These are phyloP conservation scores for Corymbia maculata DNA, from an alignment of 345 rosid species.

Conservation along the genomic window DNA sequence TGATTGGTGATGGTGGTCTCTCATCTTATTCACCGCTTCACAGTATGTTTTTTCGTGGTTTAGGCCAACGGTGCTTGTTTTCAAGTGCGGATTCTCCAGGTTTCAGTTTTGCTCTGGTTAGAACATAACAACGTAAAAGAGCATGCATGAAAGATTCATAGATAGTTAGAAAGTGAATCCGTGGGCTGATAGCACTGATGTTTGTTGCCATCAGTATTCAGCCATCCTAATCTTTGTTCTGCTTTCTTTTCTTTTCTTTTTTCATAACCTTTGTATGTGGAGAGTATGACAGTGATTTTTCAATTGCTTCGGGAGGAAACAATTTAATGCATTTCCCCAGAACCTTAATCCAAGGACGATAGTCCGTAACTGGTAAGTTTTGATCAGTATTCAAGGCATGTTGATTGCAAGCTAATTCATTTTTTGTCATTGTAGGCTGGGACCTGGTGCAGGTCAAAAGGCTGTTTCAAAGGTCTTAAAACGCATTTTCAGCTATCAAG, in stretches of 20 bases:
- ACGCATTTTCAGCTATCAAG: slow-evolving; percentile 56
- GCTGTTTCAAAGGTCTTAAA: slow-evolving; percentile 80
- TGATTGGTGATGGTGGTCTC: neutral
- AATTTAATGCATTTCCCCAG: slow-evolving; percentile 43
- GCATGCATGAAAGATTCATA: neutral
- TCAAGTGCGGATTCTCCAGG: neutral
- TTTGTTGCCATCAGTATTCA: neutral
- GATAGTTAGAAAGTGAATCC: neutral
- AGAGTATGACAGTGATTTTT: neutral
- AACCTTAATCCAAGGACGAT: slow-evolving; percentile 64
- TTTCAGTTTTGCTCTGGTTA: neutral
- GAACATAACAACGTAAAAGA: too few species aligned
- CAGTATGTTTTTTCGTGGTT: neutral
- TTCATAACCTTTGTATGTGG: neutral
- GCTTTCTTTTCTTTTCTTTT: neutral
- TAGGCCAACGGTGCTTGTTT: neutral
- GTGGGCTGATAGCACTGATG: neutral
- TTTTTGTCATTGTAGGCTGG: slow-evolving; percentile 41
- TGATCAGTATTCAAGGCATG: neutral
- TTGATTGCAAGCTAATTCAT: neutral
- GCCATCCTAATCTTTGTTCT: neutral
- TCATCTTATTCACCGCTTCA: neutral
- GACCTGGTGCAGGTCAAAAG: slow-evolving; percentile 67
- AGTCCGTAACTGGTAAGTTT: slow-evolving; percentile 65
- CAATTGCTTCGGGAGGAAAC: slow-evolving; percentile 59